Evolutionary conservation across 2,329 filamentous ascomycete species (phyloP).

Genomic region (Cryphonectria nitschkei): DNA sequence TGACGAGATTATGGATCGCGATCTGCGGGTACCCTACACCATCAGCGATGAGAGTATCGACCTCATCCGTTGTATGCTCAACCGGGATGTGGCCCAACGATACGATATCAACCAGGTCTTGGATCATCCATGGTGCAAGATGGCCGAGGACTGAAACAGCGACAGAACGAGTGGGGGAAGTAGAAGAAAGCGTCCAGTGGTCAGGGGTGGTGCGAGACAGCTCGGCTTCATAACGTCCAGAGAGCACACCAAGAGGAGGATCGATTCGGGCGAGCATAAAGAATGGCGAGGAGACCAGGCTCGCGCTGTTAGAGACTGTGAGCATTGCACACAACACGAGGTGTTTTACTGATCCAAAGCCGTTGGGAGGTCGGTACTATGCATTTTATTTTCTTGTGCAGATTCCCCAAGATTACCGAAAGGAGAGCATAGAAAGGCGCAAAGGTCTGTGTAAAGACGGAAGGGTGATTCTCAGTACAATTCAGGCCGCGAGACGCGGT

Average conservation of each 20-base stretch:
- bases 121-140: slow-evolving; percentile 78
- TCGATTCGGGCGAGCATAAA: background rate
- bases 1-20: slow-evolving; percentile 98
- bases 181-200: background rate
- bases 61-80: slow-evolving; percentile 87
- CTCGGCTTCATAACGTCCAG: background rate
- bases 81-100: slow-evolving; percentile 81
- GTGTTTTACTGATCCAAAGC: background rate
- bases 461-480: background rate
- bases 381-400: background rate
- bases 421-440: slow-evolving; percentile 6
- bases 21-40: slow-evolving; percentile 85
- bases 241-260: background rate
- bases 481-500: background rate
- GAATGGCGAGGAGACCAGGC: background rate
- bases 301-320: background rate
- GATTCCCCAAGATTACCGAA: background rate
- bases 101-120: slow-evolving; percentile 88
- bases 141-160: slow-evolving; percentile 22
- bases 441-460: slow-evolving; percentile 1
- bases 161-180: background rate
- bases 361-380: background rate
- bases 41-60: slow-evolving; percentile 93
- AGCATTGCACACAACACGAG: background rate
- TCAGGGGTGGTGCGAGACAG: background rate